Evolutionary conservation across 371 early-diverging fungal genomes (phyloP).

Genomic region (Mycotypha africana): DNA sequence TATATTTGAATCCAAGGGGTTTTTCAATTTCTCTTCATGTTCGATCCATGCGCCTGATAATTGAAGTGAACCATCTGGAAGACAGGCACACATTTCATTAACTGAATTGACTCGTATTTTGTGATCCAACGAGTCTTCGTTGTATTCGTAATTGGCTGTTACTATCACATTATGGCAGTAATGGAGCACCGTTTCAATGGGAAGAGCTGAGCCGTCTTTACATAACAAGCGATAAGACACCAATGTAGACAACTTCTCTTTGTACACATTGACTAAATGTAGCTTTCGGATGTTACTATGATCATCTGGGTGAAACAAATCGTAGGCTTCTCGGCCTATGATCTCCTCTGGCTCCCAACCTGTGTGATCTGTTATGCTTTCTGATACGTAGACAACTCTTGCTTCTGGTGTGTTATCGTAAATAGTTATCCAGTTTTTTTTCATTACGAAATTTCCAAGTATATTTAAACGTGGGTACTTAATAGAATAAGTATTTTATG

Average conservation of each 20-base stretch:
- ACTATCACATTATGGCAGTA: conserved; percentile 34
- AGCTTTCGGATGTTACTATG: conserved; percentile 22
- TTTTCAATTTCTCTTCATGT: conserved; percentile 7
- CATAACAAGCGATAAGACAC: conserved; percentile 20
- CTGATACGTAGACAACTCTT: conserved; percentile 37
- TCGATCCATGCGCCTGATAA: conserved; percentile 30
- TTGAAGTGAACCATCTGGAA: conserved; percentile 23
- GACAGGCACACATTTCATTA: conserved; percentile 23
- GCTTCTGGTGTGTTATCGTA: conserved; percentile 46
- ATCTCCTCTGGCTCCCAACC: conserved; percentile 50
- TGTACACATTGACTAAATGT: conserved; percentile 37
- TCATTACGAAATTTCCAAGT: neutral
- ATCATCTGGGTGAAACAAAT: conserved; percentile 42
- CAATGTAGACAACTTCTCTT: conserved; percentile 42
- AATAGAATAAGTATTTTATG: too few relatives aligned
- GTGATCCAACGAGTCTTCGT: conserved; percentile 19
- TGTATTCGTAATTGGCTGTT: conserved; percentile 21
- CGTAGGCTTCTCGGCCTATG: conserved; percentile 38
- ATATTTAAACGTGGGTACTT: neutral
- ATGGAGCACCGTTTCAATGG: conserved; percentile 27
- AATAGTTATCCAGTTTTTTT: conserved; percentile 48
- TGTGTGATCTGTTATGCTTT: conserved; percentile 39
- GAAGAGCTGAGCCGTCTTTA: conserved; percentile 23
- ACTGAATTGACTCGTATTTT: conserved; percentile 32
- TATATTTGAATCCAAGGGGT: conserved; percentile 1